Conservation (phyloP, 1,284 basidiomycete species). For the Malassezia brasiliensis region DNA sequence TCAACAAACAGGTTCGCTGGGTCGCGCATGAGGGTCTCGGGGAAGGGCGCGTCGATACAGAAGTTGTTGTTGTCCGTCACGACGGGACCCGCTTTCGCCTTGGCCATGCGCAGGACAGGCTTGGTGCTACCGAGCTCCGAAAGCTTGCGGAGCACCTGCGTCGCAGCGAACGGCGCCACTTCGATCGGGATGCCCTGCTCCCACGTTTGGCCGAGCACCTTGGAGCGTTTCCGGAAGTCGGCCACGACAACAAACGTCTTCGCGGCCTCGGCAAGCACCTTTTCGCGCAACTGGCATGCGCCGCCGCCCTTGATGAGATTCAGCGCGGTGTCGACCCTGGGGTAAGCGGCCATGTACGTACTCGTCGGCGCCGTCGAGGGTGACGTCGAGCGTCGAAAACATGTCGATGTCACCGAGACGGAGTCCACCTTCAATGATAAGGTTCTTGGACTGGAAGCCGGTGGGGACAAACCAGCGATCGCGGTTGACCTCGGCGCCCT, state of each 20-base stretch:
- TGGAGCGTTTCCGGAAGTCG: constrained; percentile 73
- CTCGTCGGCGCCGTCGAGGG: constrained; percentile 93
- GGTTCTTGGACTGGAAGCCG: constrained; percentile 89
- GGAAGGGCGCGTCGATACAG: constrained; percentile 44
- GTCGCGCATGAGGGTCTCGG: constrained; percentile 31
- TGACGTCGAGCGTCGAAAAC: constrained; percentile 77
- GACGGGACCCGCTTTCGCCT: constrained; percentile 73
- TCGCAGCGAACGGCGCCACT: constrained; percentile 91
- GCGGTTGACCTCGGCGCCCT: constrained; percentile 67
- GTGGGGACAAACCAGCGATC: constrained; percentile 49
- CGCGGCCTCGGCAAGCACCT: constrained; percentile 90
- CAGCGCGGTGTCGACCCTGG: constrained; percentile 71
- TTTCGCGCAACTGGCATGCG: constrained; percentile 91
- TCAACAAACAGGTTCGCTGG: constrained; percentile 29
- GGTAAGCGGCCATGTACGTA: constrained; percentile 2
- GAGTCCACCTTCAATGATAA: constrained; percentile 70
- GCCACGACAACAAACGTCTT: constrained; percentile 79
- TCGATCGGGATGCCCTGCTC: constrained; percentile 84
- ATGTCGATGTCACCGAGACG: constrained; percentile 69
- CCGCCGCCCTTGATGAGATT: constrained; percentile 98
- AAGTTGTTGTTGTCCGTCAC: constrained; percentile 69
- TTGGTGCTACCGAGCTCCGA: constrained; percentile 33
- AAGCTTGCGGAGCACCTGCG: constrained; percentile 54
- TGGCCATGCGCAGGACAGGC: constrained; percentile 38
- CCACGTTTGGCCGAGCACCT: constrained; percentile 72